These are phyloP conservation scores for Phialophora verrucosa DNA, from an alignment of 2,329 filamentous ascomycete genomes.

Conservation along the genomic window DNA sequence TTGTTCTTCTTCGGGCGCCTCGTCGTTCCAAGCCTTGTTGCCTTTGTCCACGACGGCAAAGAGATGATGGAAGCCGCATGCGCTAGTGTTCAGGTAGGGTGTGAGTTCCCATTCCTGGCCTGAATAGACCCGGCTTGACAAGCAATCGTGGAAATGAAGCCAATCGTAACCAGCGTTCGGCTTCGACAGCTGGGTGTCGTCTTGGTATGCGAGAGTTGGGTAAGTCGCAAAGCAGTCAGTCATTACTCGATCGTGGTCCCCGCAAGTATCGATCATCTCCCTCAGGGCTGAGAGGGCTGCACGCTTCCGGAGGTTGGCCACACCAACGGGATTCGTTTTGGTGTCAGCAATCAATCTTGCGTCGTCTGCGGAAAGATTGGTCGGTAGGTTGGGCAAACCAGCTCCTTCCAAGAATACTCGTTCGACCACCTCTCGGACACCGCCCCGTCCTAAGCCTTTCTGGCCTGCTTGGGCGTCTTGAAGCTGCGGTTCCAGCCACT, in stretches of 20 bases:
- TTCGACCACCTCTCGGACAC: conserved; percentile 68
- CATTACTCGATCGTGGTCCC: conserved; percentile 66
- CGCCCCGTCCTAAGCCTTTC: conserved; percentile 64
- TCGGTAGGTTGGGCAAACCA: conserved; percentile 61
- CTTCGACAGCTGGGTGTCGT: conserved; percentile 88
- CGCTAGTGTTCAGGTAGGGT: conserved; percentile 83
- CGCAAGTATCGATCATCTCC: conserved; percentile 67
- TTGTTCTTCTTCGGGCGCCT: conserved; percentile 51
- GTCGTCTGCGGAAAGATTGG: conserved; percentile 44
- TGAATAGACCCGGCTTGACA: conserved; percentile 78
- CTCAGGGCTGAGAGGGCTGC: conserved; percentile 63
- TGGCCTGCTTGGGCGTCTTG: conserved; percentile 60
- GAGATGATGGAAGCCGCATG: conserved; percentile 87
- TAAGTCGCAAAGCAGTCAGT: conserved; percentile 83
- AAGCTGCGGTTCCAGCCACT: conserved; percentile 66
- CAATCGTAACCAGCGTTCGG: conserved; percentile 88
- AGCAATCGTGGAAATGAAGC: conserved; percentile 88
- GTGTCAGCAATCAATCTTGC: conserved; percentile 47
- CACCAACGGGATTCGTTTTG: conserved; percentile 54
- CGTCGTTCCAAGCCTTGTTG: conserved; percentile 54
- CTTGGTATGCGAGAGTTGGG: conserved; percentile 85
- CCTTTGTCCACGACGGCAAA: conserved; percentile 72
- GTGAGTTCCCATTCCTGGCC: conserved; percentile 91
- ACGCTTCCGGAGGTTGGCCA: conserved; percentile 65
- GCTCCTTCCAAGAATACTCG: conserved; percentile 69